A percentile compares a stretch with the other conserved stretches of the same genome.
Conservation (phyloP, 805 yeast genomes). For the Candida mattraensis region DNA sequence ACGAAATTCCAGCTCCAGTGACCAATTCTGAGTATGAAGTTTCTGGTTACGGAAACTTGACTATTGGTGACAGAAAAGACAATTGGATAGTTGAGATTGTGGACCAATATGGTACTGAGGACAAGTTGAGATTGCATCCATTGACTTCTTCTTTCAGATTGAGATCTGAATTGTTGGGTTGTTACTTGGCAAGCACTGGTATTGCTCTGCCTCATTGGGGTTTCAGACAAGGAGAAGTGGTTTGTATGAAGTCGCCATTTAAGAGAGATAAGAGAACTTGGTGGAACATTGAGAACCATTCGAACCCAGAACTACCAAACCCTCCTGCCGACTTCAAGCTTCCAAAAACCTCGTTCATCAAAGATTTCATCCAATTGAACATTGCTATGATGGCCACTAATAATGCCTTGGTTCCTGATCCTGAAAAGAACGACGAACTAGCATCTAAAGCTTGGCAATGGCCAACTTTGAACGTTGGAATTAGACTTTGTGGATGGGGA, state of each 20-base stretch:
- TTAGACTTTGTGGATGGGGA: conserved; percentile 75
- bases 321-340: conserved; percentile 62
- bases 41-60: conserved; percentile 77
- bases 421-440: conserved; percentile 68
- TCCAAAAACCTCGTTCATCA: conserved; percentile 75
- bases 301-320: conserved; percentile 55
- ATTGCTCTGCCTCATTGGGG: conserved; percentile 78
- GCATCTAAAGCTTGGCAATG: conserved; percentile 84
- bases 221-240: conserved; percentile 84
- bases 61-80: conserved; percentile 76
- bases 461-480: conserved; percentile 78
- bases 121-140: conserved; percentile 60
- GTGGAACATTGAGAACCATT: conserved; percentile 82
- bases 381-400: conserved; percentile 88
- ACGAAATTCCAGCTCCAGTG: conserved; percentile 73
- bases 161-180: conserved; percentile 60
- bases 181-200: conserved; percentile 79
- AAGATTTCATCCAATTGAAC: conserved; percentile 72
- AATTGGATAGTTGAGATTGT: conserved; percentile 89
- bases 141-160: conserved; percentile 72
- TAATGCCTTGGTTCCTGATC: conserved; percentile 77
- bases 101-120: conserved; percentile 57
- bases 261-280: conserved; percentile 78
- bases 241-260: conserved; percentile 68
- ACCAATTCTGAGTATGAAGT: conserved; percentile 73